phyloP scores from a whole-genome alignment of 257 asterid genomes.

The Solanum raphanifolium region DNA sequence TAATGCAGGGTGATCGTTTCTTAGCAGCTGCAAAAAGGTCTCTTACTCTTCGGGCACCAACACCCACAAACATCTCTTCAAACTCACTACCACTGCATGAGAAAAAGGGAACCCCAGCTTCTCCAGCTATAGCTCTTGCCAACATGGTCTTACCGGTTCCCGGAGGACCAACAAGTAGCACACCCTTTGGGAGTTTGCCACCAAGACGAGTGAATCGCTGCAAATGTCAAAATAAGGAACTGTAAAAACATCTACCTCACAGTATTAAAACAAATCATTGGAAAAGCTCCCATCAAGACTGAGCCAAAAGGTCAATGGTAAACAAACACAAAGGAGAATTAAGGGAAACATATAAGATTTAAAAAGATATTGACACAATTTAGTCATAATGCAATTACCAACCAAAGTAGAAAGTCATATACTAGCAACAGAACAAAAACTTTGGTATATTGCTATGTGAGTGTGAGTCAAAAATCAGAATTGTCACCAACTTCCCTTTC shows the following conservation, averaged over 20 bases:
- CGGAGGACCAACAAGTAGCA: conserved; percentile 90
- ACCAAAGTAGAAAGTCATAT: background rate
- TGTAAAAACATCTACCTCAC: conserved; percentile 8
- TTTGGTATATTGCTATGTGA: background rate
- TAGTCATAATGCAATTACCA: background rate
- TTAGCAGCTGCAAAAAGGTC: conserved; percentile 91
- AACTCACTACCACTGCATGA: conserved; percentile 98
- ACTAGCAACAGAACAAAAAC: background rate
- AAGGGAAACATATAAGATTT: background rate
- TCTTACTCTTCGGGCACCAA: conserved; percentile 95
- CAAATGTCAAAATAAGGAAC: conserved; percentile 5
- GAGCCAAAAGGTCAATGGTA: background rate
- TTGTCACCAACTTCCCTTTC: background rate
- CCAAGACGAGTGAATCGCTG: conserved; percentile 96
- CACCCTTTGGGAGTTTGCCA: conserved; percentile 98
- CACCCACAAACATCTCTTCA: conserved; percentile 98
- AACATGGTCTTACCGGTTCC: conserved; percentile 98
- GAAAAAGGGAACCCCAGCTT: conserved; percentile 94
- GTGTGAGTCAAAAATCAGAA: background rate
- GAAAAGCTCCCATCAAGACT: background rate
- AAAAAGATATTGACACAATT: background rate
- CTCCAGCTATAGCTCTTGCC: conserved; percentile 99
- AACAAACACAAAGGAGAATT: background rate
- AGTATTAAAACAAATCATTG: background rate
- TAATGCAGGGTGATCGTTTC: conserved; percentile 87